Percentiles rank a stretch among this genome's conserved stretches.
These are phyloP conservation scores for Morella rubra DNA, from an alignment of 306 rosid genomes.

Conservation along the genomic window DNA sequence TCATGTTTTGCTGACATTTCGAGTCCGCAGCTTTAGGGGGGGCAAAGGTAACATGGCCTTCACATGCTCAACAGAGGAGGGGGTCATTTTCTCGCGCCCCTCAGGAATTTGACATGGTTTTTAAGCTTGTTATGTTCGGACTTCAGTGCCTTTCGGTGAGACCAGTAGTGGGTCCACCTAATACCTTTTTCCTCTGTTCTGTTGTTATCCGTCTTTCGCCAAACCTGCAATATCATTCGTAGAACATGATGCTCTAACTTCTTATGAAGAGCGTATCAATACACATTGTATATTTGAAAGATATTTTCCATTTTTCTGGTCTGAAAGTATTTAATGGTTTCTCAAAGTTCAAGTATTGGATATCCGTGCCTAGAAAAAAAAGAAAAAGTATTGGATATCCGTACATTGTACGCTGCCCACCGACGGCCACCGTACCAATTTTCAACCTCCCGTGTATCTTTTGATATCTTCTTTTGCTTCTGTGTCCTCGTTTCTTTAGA, in stretches of 20 bases:
- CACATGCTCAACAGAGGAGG: slow-evolving; percentile 33
- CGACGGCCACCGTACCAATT: too few relatives aligned
- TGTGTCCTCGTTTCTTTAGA: too few relatives aligned
- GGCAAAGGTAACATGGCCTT: slow-evolving; percentile 37
- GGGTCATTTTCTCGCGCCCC: slow-evolving; percentile 18
- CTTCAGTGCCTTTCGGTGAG: slow-evolving; percentile 15
- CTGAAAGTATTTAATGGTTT: too few relatives aligned
- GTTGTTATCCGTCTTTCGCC: slow-evolving; percentile 26
- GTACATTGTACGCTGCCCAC: too few relatives aligned
- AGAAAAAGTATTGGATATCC: too few relatives aligned
- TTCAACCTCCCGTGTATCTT: too few relatives aligned
- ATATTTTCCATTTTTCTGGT: too few relatives aligned
- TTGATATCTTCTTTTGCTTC: too few relatives aligned
- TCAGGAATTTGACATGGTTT: slow-evolving; percentile 2
- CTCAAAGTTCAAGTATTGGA: too few relatives aligned
- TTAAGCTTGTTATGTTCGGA: neutral
- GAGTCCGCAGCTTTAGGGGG: neutral
- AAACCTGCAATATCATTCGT: slow-evolving; percentile 36
- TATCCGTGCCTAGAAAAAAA: too few relatives aligned
- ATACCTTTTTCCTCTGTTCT: slow-evolving; percentile 7
- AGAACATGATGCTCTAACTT: slow-evolving; percentile 52
- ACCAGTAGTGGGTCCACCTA: slow-evolving; percentile 39
- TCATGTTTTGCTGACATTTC: neutral
- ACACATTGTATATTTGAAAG: too few relatives aligned
- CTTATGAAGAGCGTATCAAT: slow-evolving; percentile 23